Evolutionary conservation across 805 yeast species (phyloP).

Genomic region (Candida pini): DNA sequence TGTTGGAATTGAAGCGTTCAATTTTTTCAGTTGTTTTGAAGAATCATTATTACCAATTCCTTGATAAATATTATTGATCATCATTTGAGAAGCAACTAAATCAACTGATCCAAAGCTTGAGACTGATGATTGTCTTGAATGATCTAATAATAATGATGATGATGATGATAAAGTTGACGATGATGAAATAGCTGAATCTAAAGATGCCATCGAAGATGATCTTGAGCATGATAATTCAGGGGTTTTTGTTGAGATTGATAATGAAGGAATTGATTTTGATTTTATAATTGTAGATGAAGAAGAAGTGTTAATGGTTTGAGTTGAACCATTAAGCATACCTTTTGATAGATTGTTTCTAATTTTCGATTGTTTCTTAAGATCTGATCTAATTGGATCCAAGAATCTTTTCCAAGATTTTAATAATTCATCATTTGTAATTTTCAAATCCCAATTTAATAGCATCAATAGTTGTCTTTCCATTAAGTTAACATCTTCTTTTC

Average conservation of each 20-base stretch:
- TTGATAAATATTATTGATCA: conserved; percentile 7
- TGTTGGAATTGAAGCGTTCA: conserved; percentile 2
- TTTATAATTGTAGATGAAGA: conserved; percentile 2
- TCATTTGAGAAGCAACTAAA: neutral
- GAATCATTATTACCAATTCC: neutral
- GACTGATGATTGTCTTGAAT: conserved; percentile 28
- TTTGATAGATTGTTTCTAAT: conserved; percentile 24
- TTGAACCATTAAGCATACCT: conserved; percentile 25
- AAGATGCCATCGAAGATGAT: conserved; percentile 11
- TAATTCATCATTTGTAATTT: conserved; percentile 41
- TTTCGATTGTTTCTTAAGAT: conserved; percentile 27
- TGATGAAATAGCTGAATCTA: no score
- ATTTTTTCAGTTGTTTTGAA: conserved; percentile 1
- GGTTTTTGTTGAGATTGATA: conserved; percentile 1
- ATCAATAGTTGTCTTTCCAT: conserved; percentile 76
- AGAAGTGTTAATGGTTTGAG: conserved; percentile 21
- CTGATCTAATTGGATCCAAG: conserved; percentile 45
- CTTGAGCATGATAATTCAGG: conserved; percentile 9
- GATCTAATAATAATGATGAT: conserved; percentile 16
- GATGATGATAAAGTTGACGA: no score
- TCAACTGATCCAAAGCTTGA: conserved; percentile 19
- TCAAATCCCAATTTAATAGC: conserved; percentile 66
- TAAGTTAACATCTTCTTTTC: conserved; percentile 61
- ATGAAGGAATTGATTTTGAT: neutral
- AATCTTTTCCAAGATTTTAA: conserved; percentile 35